Base-by-base conservation (phyloP, 2,329 filamentous ascomycete species). In the Didymella sp. region DNA sequence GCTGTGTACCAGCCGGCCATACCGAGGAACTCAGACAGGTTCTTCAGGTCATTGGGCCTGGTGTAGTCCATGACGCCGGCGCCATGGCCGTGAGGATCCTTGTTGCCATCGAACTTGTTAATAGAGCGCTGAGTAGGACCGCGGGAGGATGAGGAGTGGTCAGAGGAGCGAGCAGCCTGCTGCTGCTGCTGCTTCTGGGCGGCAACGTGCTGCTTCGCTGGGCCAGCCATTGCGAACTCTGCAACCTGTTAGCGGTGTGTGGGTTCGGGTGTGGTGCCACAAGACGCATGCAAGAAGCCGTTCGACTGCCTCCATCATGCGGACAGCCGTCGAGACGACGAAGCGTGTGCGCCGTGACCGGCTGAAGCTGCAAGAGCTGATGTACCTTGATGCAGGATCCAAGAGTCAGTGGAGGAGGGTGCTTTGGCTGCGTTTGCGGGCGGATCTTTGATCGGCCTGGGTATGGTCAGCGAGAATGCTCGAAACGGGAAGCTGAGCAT, bases 1-100 rank as follows among this genome's bases (percentile, higher is more conserved):
- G 73, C 72, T 30, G 60, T 47, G 41, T 70, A 73, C 73, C 72
- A 76, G 21, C 74, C 75, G 28, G 46, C 57, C 13, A 74, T 58
- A 41, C 74, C 73, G 22, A 76, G 62, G 33, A 72, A 69, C 40
- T 77, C 75, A 6, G 72, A 72, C 22, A 76, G 63, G 56, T 74
- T 76, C 67, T 73, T 75, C 43, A 75, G 62, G 28, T 72, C 68
- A 19, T 51, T 66, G 8, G 61, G 55, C 15, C 63, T 61, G 33
- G 64, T 66, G 61, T 74, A 75, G 6, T 74, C 69, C 21, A 58
- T 17, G 22, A 53, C 41, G 25, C 44, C 55, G 4, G 19, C 13
- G 15, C 38, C 42, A 15, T 28, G 48, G 4, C 51, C 17, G 8
- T 37, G 54, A 3, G 73, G 72, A 48, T 77, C 74, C 25, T 67